A percentile compares a stretch with the other conserved stretches of the same genome.
These are phyloP conservation scores for Mycena crocata DNA, from an alignment of 768 basidiomycete species.

Conservation along the genomic window DNA sequence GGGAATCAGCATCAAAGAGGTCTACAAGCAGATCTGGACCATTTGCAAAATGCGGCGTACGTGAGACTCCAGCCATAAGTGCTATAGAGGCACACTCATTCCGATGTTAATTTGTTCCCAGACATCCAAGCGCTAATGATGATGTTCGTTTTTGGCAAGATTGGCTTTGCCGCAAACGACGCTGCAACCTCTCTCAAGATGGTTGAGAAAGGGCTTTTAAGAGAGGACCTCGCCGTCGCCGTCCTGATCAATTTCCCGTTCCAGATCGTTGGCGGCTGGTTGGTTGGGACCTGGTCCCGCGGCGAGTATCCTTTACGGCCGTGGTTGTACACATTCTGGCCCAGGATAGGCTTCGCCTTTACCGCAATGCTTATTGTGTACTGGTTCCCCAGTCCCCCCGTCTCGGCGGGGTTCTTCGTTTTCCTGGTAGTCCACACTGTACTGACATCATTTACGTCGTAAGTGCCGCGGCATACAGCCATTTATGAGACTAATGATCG, in stretches of 20 bases:
- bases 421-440: conserved; percentile 87
- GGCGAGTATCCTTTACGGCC: conserved; percentile 86
- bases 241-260: conserved; percentile 98
- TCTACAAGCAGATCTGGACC: conserved; percentile 95
- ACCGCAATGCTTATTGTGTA: conserved; percentile 82
- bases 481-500: background rate
- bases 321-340: conserved; percentile 95
- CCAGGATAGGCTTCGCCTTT: conserved; percentile 79
- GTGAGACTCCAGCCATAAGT: conserved; percentile 40
- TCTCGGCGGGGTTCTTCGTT: conserved; percentile 79
- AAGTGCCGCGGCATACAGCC: conserved; percentile 41
- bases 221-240: conserved; percentile 95
- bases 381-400: conserved; percentile 84
- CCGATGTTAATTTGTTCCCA: conserved; percentile 51
- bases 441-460: conserved; percentile 87
- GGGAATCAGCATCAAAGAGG: conserved; percentile 89
- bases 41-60: conserved; percentile 92
- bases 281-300: conserved; percentile 91
- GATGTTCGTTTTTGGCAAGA: conserved; percentile 91
- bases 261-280: conserved; percentile 94
- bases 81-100: conserved; percentile 3
- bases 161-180: conserved; percentile 96
- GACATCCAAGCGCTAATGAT: conserved; percentile 90
- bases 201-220: conserved; percentile 94
- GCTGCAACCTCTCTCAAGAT: conserved; percentile 92